Conservation (phyloP, 2,329 filamentous ascomycete genomes). For the Cylindrodendrum hubeiense region DNA sequence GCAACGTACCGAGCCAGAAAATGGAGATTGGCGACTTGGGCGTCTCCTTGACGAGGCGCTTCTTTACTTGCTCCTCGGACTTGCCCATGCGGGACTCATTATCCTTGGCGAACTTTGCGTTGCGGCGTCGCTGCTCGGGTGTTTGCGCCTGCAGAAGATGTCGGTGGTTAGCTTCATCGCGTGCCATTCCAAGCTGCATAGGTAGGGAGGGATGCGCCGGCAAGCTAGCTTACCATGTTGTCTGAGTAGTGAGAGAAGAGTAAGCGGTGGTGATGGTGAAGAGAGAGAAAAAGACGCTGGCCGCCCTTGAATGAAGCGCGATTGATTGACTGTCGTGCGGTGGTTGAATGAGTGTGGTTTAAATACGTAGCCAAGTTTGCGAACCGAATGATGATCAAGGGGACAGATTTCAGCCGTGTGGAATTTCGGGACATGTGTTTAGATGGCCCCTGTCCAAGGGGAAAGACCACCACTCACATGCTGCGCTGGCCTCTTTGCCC, state of each 20-base stretch:
- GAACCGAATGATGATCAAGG: conserved; percentile 34
- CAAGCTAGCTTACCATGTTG: background rate
- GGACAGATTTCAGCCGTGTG: conserved; percentile 44
- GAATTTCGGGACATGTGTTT: conserved; percentile 51
- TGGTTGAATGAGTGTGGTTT: conserved; percentile 20
- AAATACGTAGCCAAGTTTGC: conserved; percentile 27
- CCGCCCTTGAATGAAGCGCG: background rate
- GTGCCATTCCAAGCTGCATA: conserved; percentile 4
- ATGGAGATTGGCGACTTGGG: conserved; percentile 72
- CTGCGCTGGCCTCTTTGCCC: background rate
- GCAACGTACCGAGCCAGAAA: conserved; percentile 71
- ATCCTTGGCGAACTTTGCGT: conserved; percentile 81
- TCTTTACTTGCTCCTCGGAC: conserved; percentile 73
- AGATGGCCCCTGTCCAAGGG: conserved; percentile 10
- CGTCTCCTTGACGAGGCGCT: conserved; percentile 66
- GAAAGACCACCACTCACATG: conserved; percentile 27
- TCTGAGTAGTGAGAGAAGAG: background rate
- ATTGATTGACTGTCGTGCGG: background rate
- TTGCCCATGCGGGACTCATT: conserved; percentile 83
- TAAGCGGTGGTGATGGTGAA: background rate
- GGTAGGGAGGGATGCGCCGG: background rate
- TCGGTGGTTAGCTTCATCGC: conserved; percentile 34
- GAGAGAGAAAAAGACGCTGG: too few species aligned
- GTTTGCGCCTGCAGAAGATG: conserved; percentile 77
- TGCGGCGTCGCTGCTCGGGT: conserved; percentile 83